These are phyloP conservation scores for Chloris gayana DNA, from an alignment of 176 grass and related monocot genomes.

Conservation along the genomic window DNA sequence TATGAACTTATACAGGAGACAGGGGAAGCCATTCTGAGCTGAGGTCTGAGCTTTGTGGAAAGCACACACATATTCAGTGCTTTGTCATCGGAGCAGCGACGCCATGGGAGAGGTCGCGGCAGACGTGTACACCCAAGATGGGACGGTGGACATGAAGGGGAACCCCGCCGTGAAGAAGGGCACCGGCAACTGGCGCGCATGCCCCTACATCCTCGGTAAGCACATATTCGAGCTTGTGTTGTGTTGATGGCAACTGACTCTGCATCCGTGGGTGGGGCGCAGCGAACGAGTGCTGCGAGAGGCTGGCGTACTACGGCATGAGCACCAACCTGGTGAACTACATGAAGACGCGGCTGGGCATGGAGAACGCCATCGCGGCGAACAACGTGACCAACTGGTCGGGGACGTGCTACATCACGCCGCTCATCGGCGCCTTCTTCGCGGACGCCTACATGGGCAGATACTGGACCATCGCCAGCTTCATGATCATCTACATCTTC, in stretches of 20 bases:
- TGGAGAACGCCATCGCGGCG: slow-evolving; percentile 46
- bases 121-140: slow-evolving; percentile 74
- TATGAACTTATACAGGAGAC: slow-evolving; percentile 23
- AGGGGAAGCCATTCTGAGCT: not conserved
- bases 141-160: slow-evolving; percentile 76
- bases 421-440: slow-evolving; percentile 75
- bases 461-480: slow-evolving; percentile 75
- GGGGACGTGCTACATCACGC: slow-evolving; percentile 78
- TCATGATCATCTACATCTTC: slow-evolving; percentile 85
- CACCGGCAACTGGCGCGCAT: slow-evolving; percentile 80
- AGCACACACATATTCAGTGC: too few species aligned
- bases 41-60: not conserved
- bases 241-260: not conserved
- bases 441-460: slow-evolving; percentile 83
- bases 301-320: slow-evolving; percentile 86
- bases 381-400: slow-evolving; percentile 84
- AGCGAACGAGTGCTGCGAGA: slow-evolving; percentile 90
- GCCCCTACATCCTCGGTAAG: slow-evolving; percentile 86
- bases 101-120: slow-evolving; percentile 46
- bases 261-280: not conserved
- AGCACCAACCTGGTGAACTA: slow-evolving; percentile 88
- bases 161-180: slow-evolving; percentile 58
- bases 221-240: not conserved
- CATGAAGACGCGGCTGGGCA: slow-evolving; percentile 59
- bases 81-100: not conserved